A percentile compares a stretch with the other conserved stretches of the same genome.
These are phyloP conservation scores for Suillus spraguei DNA, from an alignment of 768 basidiomycete genomes.

Conservation along the genomic window DNA sequence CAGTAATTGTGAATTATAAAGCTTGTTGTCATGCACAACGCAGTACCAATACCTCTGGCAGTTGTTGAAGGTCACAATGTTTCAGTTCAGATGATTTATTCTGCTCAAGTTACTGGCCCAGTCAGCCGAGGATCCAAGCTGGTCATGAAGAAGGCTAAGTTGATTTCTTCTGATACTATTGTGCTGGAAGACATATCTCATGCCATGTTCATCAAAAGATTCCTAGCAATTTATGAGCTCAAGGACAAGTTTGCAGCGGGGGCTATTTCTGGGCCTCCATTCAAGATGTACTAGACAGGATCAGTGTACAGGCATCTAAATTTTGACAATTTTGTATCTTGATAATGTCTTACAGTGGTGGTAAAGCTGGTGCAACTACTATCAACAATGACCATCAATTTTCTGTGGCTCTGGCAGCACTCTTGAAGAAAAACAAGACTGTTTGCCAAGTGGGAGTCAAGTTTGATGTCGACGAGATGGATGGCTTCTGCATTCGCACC, in stretches of 20 bases:
- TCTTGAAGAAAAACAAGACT: constrained; percentile 17
- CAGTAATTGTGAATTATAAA: too few species aligned
- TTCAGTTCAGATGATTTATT: background rate
- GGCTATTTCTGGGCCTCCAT: constrained; percentile 22
- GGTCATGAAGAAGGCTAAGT: constrained; percentile 1
- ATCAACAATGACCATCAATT: constrained; percentile 16
- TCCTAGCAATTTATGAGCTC: constrained; percentile 17
- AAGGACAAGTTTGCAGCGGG: constrained; percentile 20
- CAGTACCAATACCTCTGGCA: too few species aligned
- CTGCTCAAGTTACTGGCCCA: background rate
- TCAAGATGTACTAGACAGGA: constrained; percentile 27
- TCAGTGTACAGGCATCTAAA: constrained; percentile 14
- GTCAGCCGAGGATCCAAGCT: background rate
- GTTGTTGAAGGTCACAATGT: background rate
- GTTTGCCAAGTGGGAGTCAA: constrained; percentile 18
- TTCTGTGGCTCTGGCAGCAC: background rate
- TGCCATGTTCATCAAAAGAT: constrained; percentile 15
- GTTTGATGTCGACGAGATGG: constrained; percentile 27
- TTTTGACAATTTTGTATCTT: constrained; percentile 5
- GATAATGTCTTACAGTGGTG: constrained; percentile 7
- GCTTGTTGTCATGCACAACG: too few species aligned
- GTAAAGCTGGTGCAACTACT: constrained; percentile 13
- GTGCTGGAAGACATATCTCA: background rate
- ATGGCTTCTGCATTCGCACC: constrained; percentile 22
- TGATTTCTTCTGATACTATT: background rate